phyloP scores from a whole-genome alignment of 768 basidiomycete genomes.

The Termitomyces sp. region DNA sequence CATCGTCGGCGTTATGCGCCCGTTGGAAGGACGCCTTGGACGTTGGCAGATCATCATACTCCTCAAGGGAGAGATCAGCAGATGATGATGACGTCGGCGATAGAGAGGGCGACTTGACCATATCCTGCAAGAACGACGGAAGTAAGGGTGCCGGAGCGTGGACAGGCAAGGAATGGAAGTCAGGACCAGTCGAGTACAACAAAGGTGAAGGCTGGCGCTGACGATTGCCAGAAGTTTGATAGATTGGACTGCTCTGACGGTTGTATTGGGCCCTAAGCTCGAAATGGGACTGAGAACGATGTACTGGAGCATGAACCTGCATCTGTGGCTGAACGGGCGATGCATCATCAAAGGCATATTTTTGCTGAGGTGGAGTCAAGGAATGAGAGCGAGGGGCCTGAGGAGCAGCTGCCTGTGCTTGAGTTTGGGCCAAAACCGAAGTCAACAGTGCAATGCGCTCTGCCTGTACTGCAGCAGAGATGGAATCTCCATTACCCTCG shows the following conservation, averaged over 20 bases:
- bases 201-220: slow-evolving; percentile 36
- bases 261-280: slow-evolving; percentile 42
- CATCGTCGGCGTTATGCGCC: slow-evolving; percentile 23
- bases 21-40: slow-evolving; percentile 23
- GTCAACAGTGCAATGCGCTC: slow-evolving; percentile 80
- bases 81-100: slow-evolving; percentile 65
- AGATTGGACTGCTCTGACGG: slow-evolving; percentile 37
- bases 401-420: slow-evolving; percentile 17
- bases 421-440: slow-evolving; percentile 61
- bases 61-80: slow-evolving; percentile 61
- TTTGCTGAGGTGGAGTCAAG: slow-evolving; percentile 40
- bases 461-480: slow-evolving; percentile 79
- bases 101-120: slow-evolving; percentile 61
- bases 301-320: slow-evolving; percentile 30
- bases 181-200: slow-evolving; percentile 32
- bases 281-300: slow-evolving; percentile 49
- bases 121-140: slow-evolving; percentile 76
- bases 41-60: slow-evolving; percentile 37
- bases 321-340: slow-evolving; percentile 21
- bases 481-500: slow-evolving; percentile 85
- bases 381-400: slow-evolving; percentile 35
- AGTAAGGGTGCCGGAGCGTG: slow-evolving; percentile 50
- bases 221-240: slow-evolving; percentile 54
- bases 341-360: slow-evolving; percentile 32
- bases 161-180: slow-evolving; percentile 22